Evolutionary conservation across 2,329 filamentous ascomycete species (phyloP).

Genomic region (Cladophialophora bantiana): DNA sequence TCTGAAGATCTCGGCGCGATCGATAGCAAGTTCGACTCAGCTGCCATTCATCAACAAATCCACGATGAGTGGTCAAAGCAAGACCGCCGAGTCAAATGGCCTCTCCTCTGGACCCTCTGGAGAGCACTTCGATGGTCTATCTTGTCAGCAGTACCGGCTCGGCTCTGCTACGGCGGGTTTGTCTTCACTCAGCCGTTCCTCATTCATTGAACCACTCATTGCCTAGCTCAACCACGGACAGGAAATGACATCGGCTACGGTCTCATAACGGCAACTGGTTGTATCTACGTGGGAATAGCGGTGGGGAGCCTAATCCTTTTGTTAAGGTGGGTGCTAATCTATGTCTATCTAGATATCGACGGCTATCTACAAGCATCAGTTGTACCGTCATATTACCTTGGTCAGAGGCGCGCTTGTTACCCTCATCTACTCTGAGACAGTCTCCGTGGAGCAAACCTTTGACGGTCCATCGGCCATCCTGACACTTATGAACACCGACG

Average conservation of each 20-base stretch:
- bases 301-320: conserved; percentile 37
- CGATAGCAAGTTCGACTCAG: conserved; percentile 5
- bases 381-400: conserved; percentile 45
- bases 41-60: not conserved
- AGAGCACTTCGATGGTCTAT: conserved; percentile 20
- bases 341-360: conserved; percentile 20
- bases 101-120: conserved; percentile 21
- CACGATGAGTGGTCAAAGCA: not conserved
- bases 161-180: conserved; percentile 51
- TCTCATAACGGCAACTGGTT: conserved; percentile 51
- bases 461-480: conserved; percentile 40
- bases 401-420: conserved; percentile 44
- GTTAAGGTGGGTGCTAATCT: not conserved
- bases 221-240: conserved; percentile 23
- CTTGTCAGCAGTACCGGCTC: conserved; percentile 32
- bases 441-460: conserved; percentile 33
- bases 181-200: conserved; percentile 57
- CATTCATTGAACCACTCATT: conserved; percentile 47
- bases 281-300: conserved; percentile 55
- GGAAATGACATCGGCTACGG: conserved; percentile 45
- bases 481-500: conserved; percentile 47
- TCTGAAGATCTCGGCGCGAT: conserved; percentile 3
- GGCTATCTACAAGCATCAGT: conserved; percentile 52
- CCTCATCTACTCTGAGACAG: conserved; percentile 47
- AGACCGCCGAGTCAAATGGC: conserved; percentile 15